Evolutionary conservation across 106 monocot genomes (phyloP).

Genomic region (Agapanthus africanus): DNA sequence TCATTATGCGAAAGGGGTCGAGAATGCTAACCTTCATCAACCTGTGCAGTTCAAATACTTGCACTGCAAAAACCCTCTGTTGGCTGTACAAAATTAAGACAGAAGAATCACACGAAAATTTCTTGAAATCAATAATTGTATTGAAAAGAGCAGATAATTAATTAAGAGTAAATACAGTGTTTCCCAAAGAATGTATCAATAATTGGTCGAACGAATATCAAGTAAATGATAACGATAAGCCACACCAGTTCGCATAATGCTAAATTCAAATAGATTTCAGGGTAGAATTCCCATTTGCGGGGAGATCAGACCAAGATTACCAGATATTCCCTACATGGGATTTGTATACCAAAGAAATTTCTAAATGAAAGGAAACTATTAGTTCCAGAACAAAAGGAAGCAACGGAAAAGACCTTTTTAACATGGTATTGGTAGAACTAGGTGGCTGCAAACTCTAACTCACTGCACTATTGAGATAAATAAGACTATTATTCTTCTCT

Average conservation of each 20-base stretch:
- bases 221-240: not conserved
- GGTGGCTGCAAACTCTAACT: not conserved
- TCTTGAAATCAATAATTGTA: not conserved
- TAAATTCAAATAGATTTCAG: not conserved
- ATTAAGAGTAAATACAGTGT: not conserved
- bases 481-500: not conserved
- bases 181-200: not conserved
- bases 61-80: slow-evolving; percentile 87
- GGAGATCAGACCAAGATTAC: not conserved
- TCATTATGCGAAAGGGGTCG: too few relatives aligned
- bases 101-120: slow-evolving; percentile 13
- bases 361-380: not conserved
- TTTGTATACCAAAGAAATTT: not conserved
- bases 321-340: not conserved
- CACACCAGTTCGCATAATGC: not conserved
- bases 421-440: not conserved
- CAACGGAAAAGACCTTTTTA: not conserved
- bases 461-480: too few relatives aligned
- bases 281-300: not conserved
- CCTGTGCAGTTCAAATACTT: slow-evolving; percentile 97
- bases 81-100: slow-evolving; percentile 62
- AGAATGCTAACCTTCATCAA: too few relatives aligned
- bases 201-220: not conserved
- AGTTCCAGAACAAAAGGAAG: not conserved
- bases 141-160: not conserved